A percentile compares a stretch with the other conserved stretches of the same genome.
Evolutionary conservation across 2,329 filamentous ascomycete genomes (phyloP).

Genomic region (Fusarium mexicanum): DNA sequence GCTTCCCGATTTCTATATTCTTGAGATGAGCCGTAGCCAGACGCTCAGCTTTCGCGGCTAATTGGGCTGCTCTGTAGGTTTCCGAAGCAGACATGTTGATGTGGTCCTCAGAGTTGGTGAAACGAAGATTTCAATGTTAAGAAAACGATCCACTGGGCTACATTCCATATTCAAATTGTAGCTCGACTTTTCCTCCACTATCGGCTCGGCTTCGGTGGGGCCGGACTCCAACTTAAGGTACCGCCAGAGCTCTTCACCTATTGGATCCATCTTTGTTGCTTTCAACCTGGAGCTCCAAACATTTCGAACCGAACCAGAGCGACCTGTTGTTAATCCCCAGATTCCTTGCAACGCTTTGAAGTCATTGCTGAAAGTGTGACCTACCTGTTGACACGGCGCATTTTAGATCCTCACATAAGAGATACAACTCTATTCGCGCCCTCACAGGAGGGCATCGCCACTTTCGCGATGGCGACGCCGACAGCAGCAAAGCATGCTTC

Average conservation of each 20-base stretch:
- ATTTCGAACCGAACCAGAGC: neutral
- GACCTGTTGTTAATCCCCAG: neutral
- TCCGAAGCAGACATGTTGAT: neutral
- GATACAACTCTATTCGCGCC: constrained; percentile 4
- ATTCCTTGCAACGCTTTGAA: neutral
- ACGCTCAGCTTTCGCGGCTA: neutral
- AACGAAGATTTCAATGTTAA: neutral
- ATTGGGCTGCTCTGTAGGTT: neutral
- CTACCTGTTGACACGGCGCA: neutral
- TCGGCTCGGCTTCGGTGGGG: constrained; percentile 33
- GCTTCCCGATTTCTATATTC: constrained; percentile 1
- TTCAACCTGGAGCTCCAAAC: constrained; percentile 2
- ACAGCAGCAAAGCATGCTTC: constrained; percentile 60
- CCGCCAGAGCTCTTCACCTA: neutral
- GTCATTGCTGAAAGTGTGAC: neutral
- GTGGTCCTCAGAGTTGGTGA: neutral
- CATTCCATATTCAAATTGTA: neutral
- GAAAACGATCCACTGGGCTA: neutral
- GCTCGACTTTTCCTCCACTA: constrained; percentile 13
- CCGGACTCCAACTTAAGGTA: constrained; percentile 25
- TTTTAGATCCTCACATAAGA: neutral
- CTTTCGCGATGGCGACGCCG: constrained; percentile 57
- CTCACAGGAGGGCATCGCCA: constrained; percentile 23
- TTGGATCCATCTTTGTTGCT: constrained; percentile 3
- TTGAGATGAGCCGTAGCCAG: neutral